Conservation (phyloP, 108 stramenopile species). For the Fragilariopsis cylindrus region DNA sequence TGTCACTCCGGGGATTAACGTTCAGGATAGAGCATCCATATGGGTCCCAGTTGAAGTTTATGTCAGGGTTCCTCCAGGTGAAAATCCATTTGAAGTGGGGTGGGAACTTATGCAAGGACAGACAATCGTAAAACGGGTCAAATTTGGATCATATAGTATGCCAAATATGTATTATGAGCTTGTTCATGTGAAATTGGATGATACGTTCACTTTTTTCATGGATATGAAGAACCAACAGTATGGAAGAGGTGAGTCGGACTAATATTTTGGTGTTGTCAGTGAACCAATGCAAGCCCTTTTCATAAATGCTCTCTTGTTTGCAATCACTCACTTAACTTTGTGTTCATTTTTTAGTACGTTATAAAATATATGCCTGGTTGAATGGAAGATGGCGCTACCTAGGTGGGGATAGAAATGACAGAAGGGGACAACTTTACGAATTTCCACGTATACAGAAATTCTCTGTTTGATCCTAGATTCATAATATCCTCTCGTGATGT, state of each 20-base stretch:
- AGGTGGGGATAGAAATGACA: background rate
- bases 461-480: background rate
- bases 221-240: background rate
- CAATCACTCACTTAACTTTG: no score
- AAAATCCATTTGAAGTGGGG: conserved; percentile 1
- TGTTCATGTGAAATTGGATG: background rate
- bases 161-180: background rate
- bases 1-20: background rate
- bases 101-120: conserved; percentile 5
- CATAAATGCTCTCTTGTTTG: background rate
- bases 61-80: background rate
- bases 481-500: background rate
- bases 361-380: background rate
- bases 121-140: background rate
- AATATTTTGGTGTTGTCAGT: background rate
- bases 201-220: background rate
- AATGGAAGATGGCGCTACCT: background rate
- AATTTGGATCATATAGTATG: background rate
- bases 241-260: background rate
- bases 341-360: background rate
- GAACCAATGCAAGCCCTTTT: background rate
- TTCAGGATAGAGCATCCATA: background rate
- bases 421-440: background rate
- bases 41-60: conserved; percentile 9
- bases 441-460: background rate